phyloP scores from a whole-genome alignment of 2,329 filamentous ascomycete species.

The Blastomyces silverae region DNA sequence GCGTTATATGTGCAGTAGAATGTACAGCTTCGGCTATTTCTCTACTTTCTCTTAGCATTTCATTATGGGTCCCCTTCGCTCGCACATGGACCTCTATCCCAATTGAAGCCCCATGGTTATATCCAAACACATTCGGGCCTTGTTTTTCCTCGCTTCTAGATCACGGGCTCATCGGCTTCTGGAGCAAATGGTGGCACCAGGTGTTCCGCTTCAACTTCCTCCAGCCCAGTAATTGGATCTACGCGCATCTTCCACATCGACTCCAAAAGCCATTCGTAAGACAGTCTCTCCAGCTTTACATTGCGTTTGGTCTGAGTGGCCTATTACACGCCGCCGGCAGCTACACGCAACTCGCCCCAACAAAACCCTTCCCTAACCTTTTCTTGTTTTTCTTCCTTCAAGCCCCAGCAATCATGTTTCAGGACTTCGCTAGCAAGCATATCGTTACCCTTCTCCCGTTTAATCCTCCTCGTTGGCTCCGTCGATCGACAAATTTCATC shows the following conservation, averaged over 20 bases:
- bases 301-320: constrained; percentile 34
- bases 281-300: constrained; percentile 25
- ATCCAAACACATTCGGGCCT: constrained; percentile 52
- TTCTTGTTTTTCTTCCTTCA: constrained; percentile 68
- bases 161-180: constrained; percentile 69
- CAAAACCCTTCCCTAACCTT: constrained; percentile 47
- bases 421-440: constrained; percentile 42
- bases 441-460: constrained; percentile 34
- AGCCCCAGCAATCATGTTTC: constrained; percentile 56
- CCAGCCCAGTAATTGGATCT: constrained; percentile 37
- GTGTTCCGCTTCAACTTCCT: constrained; percentile 61
- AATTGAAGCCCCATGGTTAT: constrained; percentile 55
- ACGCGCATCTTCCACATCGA: constrained; percentile 26
- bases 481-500: constrained; percentile 53
- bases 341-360: constrained; percentile 57
- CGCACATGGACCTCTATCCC: constrained; percentile 55
- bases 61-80: constrained; percentile 44
- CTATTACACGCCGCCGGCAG: constrained; percentile 64
- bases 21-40: constrained; percentile 56
- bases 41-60: constrained; percentile 51
- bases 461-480: constrained; percentile 41
- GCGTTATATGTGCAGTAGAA: constrained; percentile 55
- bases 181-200: constrained; percentile 88
- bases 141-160: constrained; percentile 43
- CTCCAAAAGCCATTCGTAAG: constrained; percentile 21